phyloP scores from a whole-genome alignment of 1,139 yeast species.

The Hemisphaericaspora xylofermentans region DNA sequence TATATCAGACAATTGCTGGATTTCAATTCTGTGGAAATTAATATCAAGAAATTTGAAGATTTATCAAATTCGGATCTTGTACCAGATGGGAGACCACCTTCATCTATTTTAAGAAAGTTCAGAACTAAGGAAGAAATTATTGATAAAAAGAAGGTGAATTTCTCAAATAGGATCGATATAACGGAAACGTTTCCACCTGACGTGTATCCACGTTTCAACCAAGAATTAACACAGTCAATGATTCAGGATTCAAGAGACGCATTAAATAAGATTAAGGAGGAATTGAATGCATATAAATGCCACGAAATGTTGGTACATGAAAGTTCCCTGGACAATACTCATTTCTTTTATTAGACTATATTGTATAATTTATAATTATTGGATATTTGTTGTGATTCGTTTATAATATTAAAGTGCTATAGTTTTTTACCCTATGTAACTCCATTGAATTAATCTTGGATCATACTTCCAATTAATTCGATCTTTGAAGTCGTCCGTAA shows the following conservation, averaged over 20 bases:
- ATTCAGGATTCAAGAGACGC: conserved; percentile 43
- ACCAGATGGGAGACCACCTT: background rate
- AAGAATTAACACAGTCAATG: conserved; percentile 50
- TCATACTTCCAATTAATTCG: conserved; percentile 27
- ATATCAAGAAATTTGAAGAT: conserved; percentile 33
- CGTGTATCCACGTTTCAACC: conserved; percentile 51
- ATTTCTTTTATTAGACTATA: conserved; percentile 40
- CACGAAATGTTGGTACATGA: conserved; percentile 59
- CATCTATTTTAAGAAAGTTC: conserved; percentile 1
- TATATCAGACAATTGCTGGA: conserved; percentile 42
- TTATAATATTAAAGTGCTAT: conserved; percentile 1
- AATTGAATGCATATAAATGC: conserved; percentile 51
- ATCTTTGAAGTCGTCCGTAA: conserved; percentile 19
- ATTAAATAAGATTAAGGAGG: conserved; percentile 48
- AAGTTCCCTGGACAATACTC: conserved; percentile 49
- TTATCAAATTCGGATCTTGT: conserved; percentile 7
- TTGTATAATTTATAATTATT: no score
- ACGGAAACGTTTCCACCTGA: conserved; percentile 51
- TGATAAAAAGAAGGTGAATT: conserved; percentile 29
- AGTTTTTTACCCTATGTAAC: conserved; percentile 3
- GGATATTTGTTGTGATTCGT: background rate
- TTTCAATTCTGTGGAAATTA: conserved; percentile 33
- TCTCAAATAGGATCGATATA: conserved; percentile 44
- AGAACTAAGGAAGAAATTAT: background rate
- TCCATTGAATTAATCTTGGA: conserved; percentile 11